Evolutionary conservation across 2,329 filamentous ascomycete species (phyloP).

Genomic region (Hypoxylon sp.): DNA sequence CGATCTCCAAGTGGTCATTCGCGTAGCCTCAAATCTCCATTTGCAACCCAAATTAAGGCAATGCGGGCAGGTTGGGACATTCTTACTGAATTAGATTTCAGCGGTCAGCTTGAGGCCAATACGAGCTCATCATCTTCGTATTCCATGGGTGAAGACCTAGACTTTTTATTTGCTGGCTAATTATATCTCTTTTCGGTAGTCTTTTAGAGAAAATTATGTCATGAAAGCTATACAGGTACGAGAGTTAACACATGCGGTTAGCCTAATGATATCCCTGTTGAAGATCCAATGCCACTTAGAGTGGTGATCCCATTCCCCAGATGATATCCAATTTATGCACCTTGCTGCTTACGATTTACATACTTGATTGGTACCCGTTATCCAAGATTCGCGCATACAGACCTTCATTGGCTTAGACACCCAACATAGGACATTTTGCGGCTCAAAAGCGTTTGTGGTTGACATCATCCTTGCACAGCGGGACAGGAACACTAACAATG

Average conservation of each 20-base stretch:
- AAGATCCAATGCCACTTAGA: background rate
- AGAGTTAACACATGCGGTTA: background rate
- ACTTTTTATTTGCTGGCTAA: background rate
- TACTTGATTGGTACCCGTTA: background rate
- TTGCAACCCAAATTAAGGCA: background rate
- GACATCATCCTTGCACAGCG: too few relatives aligned
- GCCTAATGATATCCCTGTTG: background rate
- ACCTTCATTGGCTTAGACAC: background rate
- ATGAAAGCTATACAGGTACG: background rate
- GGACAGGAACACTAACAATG: too few relatives aligned
- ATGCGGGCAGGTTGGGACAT: background rate
- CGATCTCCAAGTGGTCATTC: background rate
- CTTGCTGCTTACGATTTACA: background rate
- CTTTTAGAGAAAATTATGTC: background rate
- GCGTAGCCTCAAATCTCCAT: background rate
- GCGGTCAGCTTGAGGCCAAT: slow-evolving; percentile 18
- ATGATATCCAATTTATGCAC: background rate
- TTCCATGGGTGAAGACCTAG: slow-evolving; percentile 1
- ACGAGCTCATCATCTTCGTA: slow-evolving; percentile 26
- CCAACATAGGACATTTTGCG: background rate
- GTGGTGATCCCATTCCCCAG: background rate
- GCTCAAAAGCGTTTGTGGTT: background rate
- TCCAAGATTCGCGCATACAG: background rate
- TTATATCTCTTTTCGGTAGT: background rate
- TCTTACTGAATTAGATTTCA: background rate